Evolutionary conservation across 495 filamentous ascomycete genomes (phyloP).

Genomic region (Neurospora sp.): DNA sequence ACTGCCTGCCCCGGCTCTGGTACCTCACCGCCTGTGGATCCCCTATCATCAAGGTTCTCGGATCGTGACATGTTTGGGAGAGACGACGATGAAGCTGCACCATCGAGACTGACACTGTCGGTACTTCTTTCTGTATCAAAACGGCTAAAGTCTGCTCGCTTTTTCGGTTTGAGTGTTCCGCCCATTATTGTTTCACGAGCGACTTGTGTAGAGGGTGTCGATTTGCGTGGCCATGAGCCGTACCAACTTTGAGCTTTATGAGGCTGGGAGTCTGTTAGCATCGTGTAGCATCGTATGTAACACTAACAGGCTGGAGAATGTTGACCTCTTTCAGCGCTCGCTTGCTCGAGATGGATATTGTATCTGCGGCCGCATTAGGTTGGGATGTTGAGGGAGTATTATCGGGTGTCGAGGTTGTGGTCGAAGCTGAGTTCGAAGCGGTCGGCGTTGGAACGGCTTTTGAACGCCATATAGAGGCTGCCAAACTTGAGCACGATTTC

Average conservation of each 20-base stretch:
- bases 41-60: constrained; percentile 1
- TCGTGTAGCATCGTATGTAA: constrained; percentile 1
- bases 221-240: constrained; percentile 62
- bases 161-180: constrained; percentile 29
- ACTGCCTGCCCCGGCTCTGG: background rate
- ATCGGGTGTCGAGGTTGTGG: constrained; percentile 1
- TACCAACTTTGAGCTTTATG: constrained; percentile 55
- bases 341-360: background rate
- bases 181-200: constrained; percentile 68
- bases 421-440: background rate
- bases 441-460: background rate
- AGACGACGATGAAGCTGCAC: constrained; percentile 15
- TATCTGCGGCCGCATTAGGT: background rate
- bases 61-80: constrained; percentile 12
- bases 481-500: constrained; percentile 1
- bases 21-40: background rate
- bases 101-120: constrained; percentile 15
- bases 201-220: constrained; percentile 61
- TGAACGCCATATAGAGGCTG: background rate
- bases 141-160: constrained; percentile 34
- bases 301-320: background rate
- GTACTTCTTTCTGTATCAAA: constrained; percentile 32
- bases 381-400: constrained; percentile 4
- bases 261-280: constrained; percentile 22
- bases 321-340: constrained; percentile 11